Evolutionary conservation across 73 alveolate species (phyloP).

Genomic region (Blepharisma stoltei): DNA sequence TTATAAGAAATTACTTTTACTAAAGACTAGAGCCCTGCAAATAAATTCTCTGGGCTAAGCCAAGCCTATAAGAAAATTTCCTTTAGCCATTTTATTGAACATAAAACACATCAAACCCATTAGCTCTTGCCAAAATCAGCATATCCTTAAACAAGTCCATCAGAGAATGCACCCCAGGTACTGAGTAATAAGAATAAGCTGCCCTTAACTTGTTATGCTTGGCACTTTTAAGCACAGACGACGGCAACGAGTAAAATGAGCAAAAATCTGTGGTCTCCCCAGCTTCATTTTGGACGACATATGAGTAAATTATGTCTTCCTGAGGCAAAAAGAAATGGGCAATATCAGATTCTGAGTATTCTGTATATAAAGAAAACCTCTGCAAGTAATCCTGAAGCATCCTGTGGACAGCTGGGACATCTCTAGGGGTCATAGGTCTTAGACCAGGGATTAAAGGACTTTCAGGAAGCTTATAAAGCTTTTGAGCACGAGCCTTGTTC

Average conservation of each 20-base stretch:
- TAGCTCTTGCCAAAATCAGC: conserved; percentile 62
- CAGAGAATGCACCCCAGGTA: conserved; percentile 68
- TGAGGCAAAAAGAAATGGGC: conserved; percentile 73
- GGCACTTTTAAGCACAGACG: conserved; percentile 82
- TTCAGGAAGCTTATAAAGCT: conserved; percentile 78
- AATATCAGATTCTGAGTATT: conserved; percentile 58
- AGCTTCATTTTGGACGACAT: conserved; percentile 74
- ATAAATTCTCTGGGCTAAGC: too few species aligned
- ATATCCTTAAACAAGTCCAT: conserved; percentile 55
- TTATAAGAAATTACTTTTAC: too few species aligned
- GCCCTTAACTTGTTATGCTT: conserved; percentile 64
- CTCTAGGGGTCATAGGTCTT: conserved; percentile 81
- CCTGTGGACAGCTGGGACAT: conserved; percentile 54
- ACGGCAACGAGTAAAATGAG: conserved; percentile 89
- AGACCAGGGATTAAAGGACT: conserved; percentile 50
- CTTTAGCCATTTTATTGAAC: conserved; percentile 68
- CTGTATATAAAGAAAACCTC: conserved; percentile 51
- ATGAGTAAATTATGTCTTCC: conserved; percentile 70
- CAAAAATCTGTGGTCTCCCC: conserved; percentile 93
- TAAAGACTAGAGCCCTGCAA: too few species aligned
- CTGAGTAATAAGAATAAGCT: conserved; percentile 85
- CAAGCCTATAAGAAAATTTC: conserved; percentile 52
- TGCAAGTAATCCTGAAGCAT: conserved; percentile 50
- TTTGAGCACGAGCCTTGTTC: conserved; percentile 78
- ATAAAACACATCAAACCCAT: conserved; percentile 80